These are phyloP conservation scores for Euphorbia tirucalli DNA, from an alignment of 345 rosid species.

Conservation along the genomic window DNA sequence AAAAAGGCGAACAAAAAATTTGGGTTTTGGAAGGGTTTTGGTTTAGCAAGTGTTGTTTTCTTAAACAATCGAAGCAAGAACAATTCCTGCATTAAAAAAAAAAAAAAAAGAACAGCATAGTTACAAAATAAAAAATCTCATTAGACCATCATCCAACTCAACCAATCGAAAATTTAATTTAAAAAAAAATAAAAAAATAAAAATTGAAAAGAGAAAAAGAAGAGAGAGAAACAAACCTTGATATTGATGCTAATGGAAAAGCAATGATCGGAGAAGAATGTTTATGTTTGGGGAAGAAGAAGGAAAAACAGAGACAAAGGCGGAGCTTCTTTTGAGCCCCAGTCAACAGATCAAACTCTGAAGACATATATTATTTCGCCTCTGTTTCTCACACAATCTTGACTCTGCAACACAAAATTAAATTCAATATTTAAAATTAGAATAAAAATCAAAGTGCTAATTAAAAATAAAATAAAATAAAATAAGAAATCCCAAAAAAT, in stretches of 20 bases:
- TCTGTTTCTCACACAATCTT: neutral
- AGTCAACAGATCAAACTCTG: slow-evolving; percentile 15
- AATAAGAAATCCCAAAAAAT: neutral
- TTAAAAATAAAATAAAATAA: neutral
- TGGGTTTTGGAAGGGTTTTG: too few species aligned
- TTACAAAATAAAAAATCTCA: too few species aligned
- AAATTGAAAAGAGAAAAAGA: neutral
- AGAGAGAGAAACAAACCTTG: slow-evolving; percentile 5
- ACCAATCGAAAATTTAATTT: too few species aligned
- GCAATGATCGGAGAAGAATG: neutral
- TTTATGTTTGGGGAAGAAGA: too few species aligned
- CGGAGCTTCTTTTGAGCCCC: slow-evolving; percentile 24
- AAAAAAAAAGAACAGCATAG: too few species aligned
- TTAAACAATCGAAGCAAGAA: slow-evolving; percentile 12
- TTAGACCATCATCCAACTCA: too few species aligned
- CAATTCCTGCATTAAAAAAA: slow-evolving; percentile 26
- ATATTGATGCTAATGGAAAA: slow-evolving; percentile 26
- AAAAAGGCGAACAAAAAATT: too few species aligned
- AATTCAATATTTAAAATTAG: neutral
- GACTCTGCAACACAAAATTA: neutral
- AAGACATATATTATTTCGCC: slow-evolving; percentile 14
- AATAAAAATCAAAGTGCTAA: neutral
- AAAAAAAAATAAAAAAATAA: too few species aligned
- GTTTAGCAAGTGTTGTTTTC: neutral
- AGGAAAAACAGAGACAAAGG: neutral